phyloP scores from a whole-genome alignment of 805 yeast genomes.

The Starmera caribaea region DNA sequence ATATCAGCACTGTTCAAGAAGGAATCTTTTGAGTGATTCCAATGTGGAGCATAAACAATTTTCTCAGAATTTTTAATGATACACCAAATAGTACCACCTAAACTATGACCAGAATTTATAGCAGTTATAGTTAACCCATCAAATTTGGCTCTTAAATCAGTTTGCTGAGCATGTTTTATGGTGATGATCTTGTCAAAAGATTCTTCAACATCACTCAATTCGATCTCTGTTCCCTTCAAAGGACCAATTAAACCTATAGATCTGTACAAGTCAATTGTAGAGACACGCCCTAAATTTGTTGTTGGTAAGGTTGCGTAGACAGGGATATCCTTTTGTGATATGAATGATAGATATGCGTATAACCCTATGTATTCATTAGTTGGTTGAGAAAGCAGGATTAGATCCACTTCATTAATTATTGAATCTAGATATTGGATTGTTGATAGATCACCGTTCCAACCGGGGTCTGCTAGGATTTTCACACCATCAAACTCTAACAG shows the following conservation, averaged over 20 bases:
- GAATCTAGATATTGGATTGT: slow-evolving; percentile 32
- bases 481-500: slow-evolving; percentile 48
- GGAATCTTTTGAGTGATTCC: slow-evolving; percentile 91
- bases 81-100: slow-evolving; percentile 92
- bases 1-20: slow-evolving; percentile 68
- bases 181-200: slow-evolving; percentile 63
- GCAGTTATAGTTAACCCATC: slow-evolving; percentile 67
- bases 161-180: slow-evolving; percentile 73
- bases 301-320: slow-evolving; percentile 89
- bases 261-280: slow-evolving; percentile 78
- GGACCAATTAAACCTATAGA: slow-evolving; percentile 72
- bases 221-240: slow-evolving; percentile 42
- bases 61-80: slow-evolving; percentile 66
- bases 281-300: slow-evolving; percentile 71
- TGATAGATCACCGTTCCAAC: slow-evolving; percentile 50
- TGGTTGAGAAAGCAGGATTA: slow-evolving; percentile 80
- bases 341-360: slow-evolving; percentile 53
- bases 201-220: slow-evolving; percentile 66
- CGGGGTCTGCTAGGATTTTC: slow-evolving; percentile 59
- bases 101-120: slow-evolving; percentile 81
- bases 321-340: slow-evolving; percentile 40
- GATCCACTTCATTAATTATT: slow-evolving; percentile 42
- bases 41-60: slow-evolving; percentile 79
- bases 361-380: slow-evolving; percentile 76
- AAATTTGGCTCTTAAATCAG: slow-evolving; percentile 46